Conservation (phyloP, 2,329 filamentous ascomycete species). For the Ploettnerulaceae sp. region DNA sequence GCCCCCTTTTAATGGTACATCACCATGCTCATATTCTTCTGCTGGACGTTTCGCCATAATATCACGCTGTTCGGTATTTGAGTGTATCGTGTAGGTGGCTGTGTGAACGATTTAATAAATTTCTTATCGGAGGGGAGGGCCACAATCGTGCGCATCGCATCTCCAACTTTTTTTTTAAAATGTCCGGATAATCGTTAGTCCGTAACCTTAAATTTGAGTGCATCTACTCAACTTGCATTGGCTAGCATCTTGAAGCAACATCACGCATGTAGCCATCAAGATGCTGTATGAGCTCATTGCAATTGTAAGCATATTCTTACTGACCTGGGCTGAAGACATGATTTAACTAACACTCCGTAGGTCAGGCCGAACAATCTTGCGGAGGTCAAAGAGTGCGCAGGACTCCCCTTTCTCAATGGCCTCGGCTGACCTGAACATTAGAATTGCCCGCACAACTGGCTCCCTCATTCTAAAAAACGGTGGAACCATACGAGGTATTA, state of each 20-base stretch:
- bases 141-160: background rate
- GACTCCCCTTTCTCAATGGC: slow-evolving; percentile 16
- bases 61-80: too few species aligned
- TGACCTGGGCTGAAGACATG: background rate
- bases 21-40: slow-evolving; percentile 42
- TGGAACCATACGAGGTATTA: slow-evolving; percentile 86
- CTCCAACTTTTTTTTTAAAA: slow-evolving; percentile 1
- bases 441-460: slow-evolving; percentile 83
- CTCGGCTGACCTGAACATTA: slow-evolving; percentile 36
- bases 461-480: slow-evolving; percentile 74
- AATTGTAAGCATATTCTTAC: slow-evolving; percentile 58
- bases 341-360: slow-evolving; percentile 46
- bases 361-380: slow-evolving; percentile 84
- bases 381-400: slow-evolving; percentile 89
- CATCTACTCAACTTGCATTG: slow-evolving; percentile 2
- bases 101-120: background rate
- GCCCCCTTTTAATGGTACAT: slow-evolving; percentile 53
- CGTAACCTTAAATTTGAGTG: slow-evolving; percentile 2
- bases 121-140: slow-evolving; percentile 24
- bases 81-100: background rate
- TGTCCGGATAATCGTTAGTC: background rate
- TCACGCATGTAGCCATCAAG: slow-evolving; percentile 33
- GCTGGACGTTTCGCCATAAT: slow-evolving; percentile 55
- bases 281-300: slow-evolving; percentile 99
- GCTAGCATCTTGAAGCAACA: background rate